Evolutionary conservation across 2,329 filamentous ascomycete genomes (phyloP).

Genomic region (Pseudogymnoascus verrucosus): DNA sequence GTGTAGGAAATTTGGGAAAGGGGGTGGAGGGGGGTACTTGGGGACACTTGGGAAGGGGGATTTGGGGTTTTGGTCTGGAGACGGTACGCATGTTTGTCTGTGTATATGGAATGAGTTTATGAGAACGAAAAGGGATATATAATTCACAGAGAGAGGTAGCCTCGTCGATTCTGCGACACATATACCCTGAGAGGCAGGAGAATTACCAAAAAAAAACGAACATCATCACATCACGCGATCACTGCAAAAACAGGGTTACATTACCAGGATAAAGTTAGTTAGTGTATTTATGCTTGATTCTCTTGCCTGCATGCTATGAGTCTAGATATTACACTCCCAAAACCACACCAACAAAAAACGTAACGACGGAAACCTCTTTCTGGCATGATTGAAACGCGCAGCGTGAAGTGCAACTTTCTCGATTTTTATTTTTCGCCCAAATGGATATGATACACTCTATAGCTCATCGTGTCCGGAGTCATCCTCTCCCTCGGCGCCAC

Average conservation of each 20-base stretch:
- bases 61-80: not conserved
- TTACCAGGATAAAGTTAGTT: not conserved
- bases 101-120: slow-evolving; percentile 1
- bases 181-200: not conserved
- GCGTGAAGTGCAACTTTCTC: not conserved
- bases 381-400: not conserved
- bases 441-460: slow-evolving; percentile 40
- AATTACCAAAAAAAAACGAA: not conserved
- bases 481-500: slow-evolving; percentile 55
- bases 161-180: slow-evolving; percentile 3
- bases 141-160: not conserved
- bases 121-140: not conserved
- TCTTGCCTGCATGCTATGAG: slow-evolving; percentile 3
- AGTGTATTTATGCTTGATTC: slow-evolving; percentile 7
- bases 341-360: not conserved
- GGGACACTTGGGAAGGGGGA: no score
- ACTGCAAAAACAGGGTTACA: not conserved
- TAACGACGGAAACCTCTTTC: no score
- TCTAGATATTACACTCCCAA: slow-evolving; percentile 8
- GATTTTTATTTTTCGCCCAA: slow-evolving; percentile 7
- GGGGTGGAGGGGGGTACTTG: not conserved
- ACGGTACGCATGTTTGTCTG: not conserved
- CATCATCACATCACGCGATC: not conserved
- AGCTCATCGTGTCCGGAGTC: slow-evolving; percentile 80
- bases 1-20: slow-evolving; percentile 19